Evolutionary conservation across 768 basidiomycete genomes (phyloP).

Genomic region (Crassisporium funariophilum): DNA sequence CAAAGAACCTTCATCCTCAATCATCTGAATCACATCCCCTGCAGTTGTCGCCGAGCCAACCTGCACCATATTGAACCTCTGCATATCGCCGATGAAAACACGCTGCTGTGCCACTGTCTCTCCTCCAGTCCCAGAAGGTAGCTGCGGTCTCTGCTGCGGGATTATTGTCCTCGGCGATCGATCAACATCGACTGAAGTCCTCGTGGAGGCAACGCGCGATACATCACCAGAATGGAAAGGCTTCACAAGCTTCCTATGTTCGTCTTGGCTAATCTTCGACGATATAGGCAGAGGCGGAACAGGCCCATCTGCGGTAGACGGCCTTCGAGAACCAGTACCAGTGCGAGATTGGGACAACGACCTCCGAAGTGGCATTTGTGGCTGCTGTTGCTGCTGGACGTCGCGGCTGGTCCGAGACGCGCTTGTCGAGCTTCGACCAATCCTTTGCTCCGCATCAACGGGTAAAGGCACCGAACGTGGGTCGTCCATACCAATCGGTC

Average conservation of each 20-base stretch:
- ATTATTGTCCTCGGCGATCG: constrained; percentile 12
- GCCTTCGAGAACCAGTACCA: constrained; percentile 9
- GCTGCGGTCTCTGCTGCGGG: constrained; percentile 6
- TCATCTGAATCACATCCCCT: constrained; percentile 66
- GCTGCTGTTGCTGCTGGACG: constrained; percentile 1
- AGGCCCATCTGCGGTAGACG: constrained; percentile 11
- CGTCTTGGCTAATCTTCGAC: constrained; percentile 14
- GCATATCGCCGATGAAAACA: constrained; percentile 76
- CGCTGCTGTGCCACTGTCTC: constrained; percentile 57
- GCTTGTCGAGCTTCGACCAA: not conserved
- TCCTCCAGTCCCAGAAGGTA: constrained; percentile 7
- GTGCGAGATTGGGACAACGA: constrained; percentile 2
- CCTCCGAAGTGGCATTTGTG: not conserved
- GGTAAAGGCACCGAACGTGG: constrained; percentile 33
- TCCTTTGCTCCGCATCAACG: constrained; percentile 26
- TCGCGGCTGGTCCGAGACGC: constrained; percentile 3
- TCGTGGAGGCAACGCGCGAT: constrained; percentile 12
- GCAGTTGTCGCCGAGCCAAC: constrained; percentile 69
- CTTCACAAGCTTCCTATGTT: constrained; percentile 23
- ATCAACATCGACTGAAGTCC: constrained; percentile 34
- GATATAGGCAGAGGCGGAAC: constrained; percentile 25
- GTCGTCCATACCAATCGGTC: constrained; percentile 30
- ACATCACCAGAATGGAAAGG: constrained; percentile 9
- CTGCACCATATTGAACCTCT: constrained; percentile 75
- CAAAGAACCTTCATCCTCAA: constrained; percentile 69